Evolutionary conservation across 257 asterid species (phyloP), one percentile per base, ranked within the genome.

Genomic region (Plectranthus barbatus): DNA sequence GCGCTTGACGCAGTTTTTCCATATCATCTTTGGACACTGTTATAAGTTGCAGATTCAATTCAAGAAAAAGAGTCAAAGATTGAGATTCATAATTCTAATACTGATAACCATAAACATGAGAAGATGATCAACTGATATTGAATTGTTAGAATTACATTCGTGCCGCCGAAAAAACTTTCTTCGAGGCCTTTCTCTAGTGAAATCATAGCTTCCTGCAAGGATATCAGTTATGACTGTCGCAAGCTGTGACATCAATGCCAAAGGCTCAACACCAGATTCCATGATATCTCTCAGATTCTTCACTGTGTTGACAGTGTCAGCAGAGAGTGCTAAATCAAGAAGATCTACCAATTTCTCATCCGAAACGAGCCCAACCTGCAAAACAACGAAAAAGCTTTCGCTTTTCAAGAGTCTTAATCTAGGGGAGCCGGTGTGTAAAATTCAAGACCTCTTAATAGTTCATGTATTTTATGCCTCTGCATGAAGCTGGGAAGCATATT

Each of bases 241-340:
- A 69, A 93, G 97, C 79, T 90, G 99, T 3, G 99, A 93, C 96
- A 93, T 87, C 71, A 93, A 78, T 48, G 97, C 90, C 79, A 93
- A 76, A 46, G 99, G 99, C 72, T 93, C 99, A 11, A 90, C 86
- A 18, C 99, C 99, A 69, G 95, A 85, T 81, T 90, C 97, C 90
- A 84, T 84, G 53, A 90, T 87, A 76, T 83, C 94, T 56, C 99
- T 84, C 72, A 93, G 82, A 78, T 86, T 86, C 82, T 87, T 90
- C 78, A 93, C 99, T 3, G 99, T 90, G 74, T 87, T 90, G 31
- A 85, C 96, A 10, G 97, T 87, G 81, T 93, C 96, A 10, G 99
- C 97, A 70, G 95, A 87, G 79, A 93, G 81, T 13, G 99, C 97
- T 66, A 87, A 83, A 76, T 93, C 97, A 46, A 93, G 99, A 46